Evolutionary conservation across 202 grass and related monocot species (phyloP), one percentile per base, ranked within the genome.

Genomic region (Musa balbisiana): DNA sequence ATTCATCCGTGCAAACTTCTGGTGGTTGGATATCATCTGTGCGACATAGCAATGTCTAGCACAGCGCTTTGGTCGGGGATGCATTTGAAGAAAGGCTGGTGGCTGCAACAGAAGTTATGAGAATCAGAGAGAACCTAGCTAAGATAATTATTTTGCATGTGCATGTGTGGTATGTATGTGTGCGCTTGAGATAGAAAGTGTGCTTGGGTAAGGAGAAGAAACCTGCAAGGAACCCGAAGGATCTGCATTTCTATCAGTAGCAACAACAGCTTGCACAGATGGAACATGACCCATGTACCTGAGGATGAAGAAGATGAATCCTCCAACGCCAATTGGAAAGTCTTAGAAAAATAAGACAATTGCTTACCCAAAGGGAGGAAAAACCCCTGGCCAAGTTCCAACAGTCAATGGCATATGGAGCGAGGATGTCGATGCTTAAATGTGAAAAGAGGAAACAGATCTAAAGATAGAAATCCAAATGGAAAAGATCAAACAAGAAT

Each of bases 11-110:
- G 87, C 17, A 76, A 94, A 1, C 62, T 76, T 82, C 85, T 98
- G 91, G 55, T 90, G 73, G 75, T 92, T 84, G 9, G 69, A 78
- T 78, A 94, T 98, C 65, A 84, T 85, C 78, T 98, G 85, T 8
- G 95, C 91, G 65, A 98, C 85, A 70, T 88, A 98, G 77, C 79
- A 98, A 86, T 98, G 95, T 1, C 91, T 98, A 9, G 83, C 89
- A 55, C 91, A 94, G 55, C 91, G 86, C 81, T 94, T 98, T 15
- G 81, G 82, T 0, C 87, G 88, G 23, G 91, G 85, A 1, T 78
- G 84, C 22, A 75, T 77, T 29, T 80, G 74, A 55, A 93, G 27
- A n/a, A 91, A 84, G 67, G 83, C 53, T 71, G 85, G 76, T 63
- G 88, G 85, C 95, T 98, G 86, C 82, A 93, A 82, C 59, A 63